Evolutionary conservation across 1,284 basidiomycete genomes (phyloP).

Genomic region (Moesziomyces antarcticus): DNA sequence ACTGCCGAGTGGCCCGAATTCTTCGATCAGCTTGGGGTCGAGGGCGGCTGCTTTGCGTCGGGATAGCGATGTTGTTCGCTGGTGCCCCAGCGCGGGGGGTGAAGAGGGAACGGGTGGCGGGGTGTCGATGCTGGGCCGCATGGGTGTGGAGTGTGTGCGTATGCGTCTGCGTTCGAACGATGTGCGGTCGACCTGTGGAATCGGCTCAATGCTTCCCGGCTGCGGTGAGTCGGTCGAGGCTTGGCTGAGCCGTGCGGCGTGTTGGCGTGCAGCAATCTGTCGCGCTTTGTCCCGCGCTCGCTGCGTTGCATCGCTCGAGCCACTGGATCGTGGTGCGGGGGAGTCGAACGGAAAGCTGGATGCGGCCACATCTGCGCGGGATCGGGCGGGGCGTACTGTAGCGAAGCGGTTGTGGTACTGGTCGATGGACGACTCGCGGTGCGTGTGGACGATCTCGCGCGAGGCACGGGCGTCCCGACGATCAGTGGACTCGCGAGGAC

Average conservation of each 20-base stretch:
- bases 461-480: slow-evolving; percentile 9
- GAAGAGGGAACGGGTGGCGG: no score
- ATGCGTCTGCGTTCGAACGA: slow-evolving; percentile 21
- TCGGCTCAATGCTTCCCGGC: slow-evolving; percentile 7
- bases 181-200: slow-evolving; percentile 2
- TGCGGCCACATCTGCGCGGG: not conserved
- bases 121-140: slow-evolving; percentile 29
- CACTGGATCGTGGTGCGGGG: not conserved
- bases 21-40: slow-evolving; percentile 43
- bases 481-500: slow-evolving; percentile 16
- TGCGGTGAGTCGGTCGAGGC: slow-evolving; percentile 3
- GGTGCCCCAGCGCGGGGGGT: slow-evolving; percentile 10
- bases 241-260: not conserved
- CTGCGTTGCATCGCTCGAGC: slow-evolving; percentile 22
- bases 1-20: slow-evolving; percentile 54
- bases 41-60: slow-evolving; percentile 22
- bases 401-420: slow-evolving; percentile 46
- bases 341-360: slow-evolving; percentile 15
- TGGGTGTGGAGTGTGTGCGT: slow-evolving; percentile 44
- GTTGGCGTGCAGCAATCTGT: slow-evolving; percentile 24
- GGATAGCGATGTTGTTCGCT: slow-evolving; percentile 27
- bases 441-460: slow-evolving; percentile 28
- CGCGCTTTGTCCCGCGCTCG: slow-evolving; percentile 37
- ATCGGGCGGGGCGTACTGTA: slow-evolving; percentile 2
- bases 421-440: slow-evolving; percentile 29